Evolutionary conservation across 257 asterid species (phyloP), one percentile per base, ranked within the genome.

Genomic region (Lycium barbarum): DNA sequence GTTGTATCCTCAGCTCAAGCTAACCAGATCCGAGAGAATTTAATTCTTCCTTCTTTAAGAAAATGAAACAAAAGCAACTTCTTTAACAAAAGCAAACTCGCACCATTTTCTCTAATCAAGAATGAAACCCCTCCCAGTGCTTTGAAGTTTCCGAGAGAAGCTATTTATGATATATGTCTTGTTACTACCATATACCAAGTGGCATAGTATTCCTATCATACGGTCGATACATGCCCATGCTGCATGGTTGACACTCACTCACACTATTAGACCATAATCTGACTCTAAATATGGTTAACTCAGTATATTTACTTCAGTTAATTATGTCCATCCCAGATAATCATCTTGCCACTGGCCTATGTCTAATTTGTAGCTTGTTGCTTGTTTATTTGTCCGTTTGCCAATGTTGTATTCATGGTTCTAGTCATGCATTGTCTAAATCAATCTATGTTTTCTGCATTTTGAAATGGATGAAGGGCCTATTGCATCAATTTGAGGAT

Each of bases 381-480:
- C 79, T 18, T 38, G 79, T 15, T 40, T 71, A 9, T 71, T 71
- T 40, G 79, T 36, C 76, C 40, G 79, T 40, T 71, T 10, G 26
- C 55, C 15, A 9, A 40, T 71, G 14, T 71, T 71, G 55, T 40
- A 18, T 4, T 38, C 55, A 10, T 40, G 17, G 79, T 71, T 71
- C 79, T 13, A 8, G 55, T 71, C 55, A 71, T 18, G 55, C 22
- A 3, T 40, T 71, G 55, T 43, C n/a, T 71, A 17, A 40, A 71
- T 71, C 55, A 40, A 71, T 71, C 15, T 17, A 40, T 38, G 9
- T 70, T 38, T 70, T 71, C 33, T 71, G 79, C 79, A 71, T 40
- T 71, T 40, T 71, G 55, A 18, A 43, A 47, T 71, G 79, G 35
- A 43, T 71, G 79, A 71, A 40, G 55, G 79, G 15, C 79, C 79